phyloP scores from a whole-genome alignment of 176 grass and related monocot genomes.

The Carex parvula region DNA sequence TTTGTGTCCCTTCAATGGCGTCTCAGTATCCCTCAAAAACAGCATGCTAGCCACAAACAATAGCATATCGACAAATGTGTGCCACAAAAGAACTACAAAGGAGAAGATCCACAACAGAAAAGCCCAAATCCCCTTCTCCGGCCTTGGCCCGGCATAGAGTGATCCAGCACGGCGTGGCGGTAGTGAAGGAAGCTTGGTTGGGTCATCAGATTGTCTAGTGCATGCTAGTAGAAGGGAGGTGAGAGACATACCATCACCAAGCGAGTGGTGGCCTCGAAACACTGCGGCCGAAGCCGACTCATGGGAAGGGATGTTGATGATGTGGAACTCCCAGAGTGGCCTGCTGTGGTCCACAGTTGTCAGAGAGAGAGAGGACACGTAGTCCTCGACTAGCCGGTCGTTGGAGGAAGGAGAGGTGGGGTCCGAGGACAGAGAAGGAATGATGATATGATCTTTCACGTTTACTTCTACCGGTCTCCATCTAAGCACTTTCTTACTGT shows the following conservation, averaged over 20 bases:
- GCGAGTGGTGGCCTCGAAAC: slow-evolving; percentile 81
- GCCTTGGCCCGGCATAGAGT: slow-evolving; percentile 36
- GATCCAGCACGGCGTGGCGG: slow-evolving; percentile 37
- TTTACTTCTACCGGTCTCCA: slow-evolving; percentile 61
- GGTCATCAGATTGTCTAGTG: slow-evolving; percentile 65
- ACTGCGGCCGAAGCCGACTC: slow-evolving; percentile 47
- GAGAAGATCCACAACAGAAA: slow-evolving; percentile 36
- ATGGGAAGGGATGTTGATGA: slow-evolving; percentile 70
- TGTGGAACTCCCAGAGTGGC: slow-evolving; percentile 87
- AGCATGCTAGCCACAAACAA: slow-evolving; percentile 45
- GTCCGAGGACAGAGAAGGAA: slow-evolving; percentile 49
- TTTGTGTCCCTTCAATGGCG: slow-evolving; percentile 45
- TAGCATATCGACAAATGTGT: slow-evolving; percentile 56
- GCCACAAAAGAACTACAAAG: slow-evolving; percentile 45
- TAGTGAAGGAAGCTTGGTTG: slow-evolving; percentile 43
- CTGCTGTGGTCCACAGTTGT: slow-evolving; percentile 49
- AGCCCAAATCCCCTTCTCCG: not conserved
- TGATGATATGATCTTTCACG: slow-evolving; percentile 59
- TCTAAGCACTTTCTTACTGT: slow-evolving; percentile 28
- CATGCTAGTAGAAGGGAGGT: slow-evolving; percentile 82
- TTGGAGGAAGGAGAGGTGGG: slow-evolving; percentile 26
- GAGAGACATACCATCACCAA: slow-evolving; percentile 88
- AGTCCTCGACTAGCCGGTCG: slow-evolving; percentile 66
- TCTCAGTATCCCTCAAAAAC: slow-evolving; percentile 62
- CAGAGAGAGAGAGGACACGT: slow-evolving; percentile 57